Evolutionary conservation across 495 filamentous ascomycete genomes (phyloP).

Genomic region (Daldinia bambusicola): DNA sequence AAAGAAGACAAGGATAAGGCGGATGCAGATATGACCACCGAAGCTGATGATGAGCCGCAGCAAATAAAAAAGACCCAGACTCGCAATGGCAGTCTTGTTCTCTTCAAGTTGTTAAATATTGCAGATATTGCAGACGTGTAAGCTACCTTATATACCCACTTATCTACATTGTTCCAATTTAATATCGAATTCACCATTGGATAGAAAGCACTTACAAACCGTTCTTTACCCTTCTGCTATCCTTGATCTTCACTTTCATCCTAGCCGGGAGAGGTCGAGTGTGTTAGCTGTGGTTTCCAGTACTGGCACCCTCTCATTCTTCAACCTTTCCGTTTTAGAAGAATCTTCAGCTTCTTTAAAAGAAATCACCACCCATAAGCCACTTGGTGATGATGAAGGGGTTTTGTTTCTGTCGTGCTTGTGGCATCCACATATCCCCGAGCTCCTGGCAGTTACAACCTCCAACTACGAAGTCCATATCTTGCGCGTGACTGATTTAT

Average conservation of each 20-base stretch:
- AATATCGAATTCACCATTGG: conserved; percentile 30
- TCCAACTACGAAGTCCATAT: conserved; percentile 71
- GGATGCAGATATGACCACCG: conserved; percentile 42
- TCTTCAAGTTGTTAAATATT: conserved; percentile 65
- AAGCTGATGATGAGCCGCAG: conserved; percentile 33
- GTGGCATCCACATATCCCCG: conserved; percentile 68
- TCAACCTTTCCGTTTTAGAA: conserved; percentile 53
- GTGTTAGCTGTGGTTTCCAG: conserved; percentile 78
- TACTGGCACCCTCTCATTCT: conserved; percentile 74
- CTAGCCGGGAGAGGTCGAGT: conserved; percentile 54
- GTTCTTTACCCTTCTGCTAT: conserved; percentile 73
- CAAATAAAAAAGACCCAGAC: conserved; percentile 56
- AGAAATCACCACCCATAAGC: conserved; percentile 47
- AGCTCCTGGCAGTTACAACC: conserved; percentile 71
- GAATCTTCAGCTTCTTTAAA: conserved; percentile 43
- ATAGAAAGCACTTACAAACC: conserved; percentile 58
- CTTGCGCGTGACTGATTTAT: conserved; percentile 49
- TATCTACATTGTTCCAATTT: background rate
- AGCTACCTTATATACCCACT: conserved; percentile 42
- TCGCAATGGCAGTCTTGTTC: conserved; percentile 76
- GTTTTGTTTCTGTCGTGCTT: conserved; percentile 75
- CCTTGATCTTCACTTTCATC: conserved; percentile 87
- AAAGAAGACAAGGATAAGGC: conserved; percentile 51
- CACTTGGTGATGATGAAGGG: conserved; percentile 56
- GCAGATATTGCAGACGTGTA: conserved; percentile 60